phyloP scores from a whole-genome alignment of 1,284 basidiomycete species.

The Melampsora allii-populina region DNA sequence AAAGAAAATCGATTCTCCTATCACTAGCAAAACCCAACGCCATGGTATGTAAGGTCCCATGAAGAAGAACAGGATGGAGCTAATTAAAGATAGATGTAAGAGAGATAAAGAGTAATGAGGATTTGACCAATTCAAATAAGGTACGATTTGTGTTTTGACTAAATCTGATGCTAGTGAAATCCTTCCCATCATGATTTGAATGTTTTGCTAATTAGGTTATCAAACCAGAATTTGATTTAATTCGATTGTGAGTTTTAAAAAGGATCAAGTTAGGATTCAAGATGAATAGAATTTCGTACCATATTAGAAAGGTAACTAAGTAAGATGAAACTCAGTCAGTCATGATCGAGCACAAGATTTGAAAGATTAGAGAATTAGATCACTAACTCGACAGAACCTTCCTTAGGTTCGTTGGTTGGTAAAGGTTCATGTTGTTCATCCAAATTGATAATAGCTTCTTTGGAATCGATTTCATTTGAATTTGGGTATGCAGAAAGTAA shows the following conservation, averaged over 20 bases:
- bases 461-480: constrained; percentile 10
- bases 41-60: constrained; percentile 50
- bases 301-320: constrained; percentile 32
- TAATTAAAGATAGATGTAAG: constrained; percentile 49
- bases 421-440: constrained; percentile 4
- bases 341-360: constrained; percentile 46
- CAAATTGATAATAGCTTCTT: neutral
- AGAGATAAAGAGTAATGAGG: constrained; percentile 50
- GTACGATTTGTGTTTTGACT: constrained; percentile 49
- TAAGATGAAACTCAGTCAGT: neutral
- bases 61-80: constrained; percentile 50
- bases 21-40: constrained; percentile 49
- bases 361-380: constrained; percentile 48
- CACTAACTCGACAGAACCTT: constrained; percentile 35
- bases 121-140: constrained; percentile 53
- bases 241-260: neutral
- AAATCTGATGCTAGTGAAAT: constrained; percentile 47
- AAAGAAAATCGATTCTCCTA: constrained; percentile 51
- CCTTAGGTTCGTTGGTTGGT: constrained; percentile 17
- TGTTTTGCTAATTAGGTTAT: constrained; percentile 28
- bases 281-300: neutral
- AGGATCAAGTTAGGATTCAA: neutral
- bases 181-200: constrained; percentile 41
- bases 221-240: neutral
- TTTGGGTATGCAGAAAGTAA: constrained; percentile 24